Evolutionary conservation across 2,329 filamentous ascomycete genomes (phyloP).

Genomic region (Aspergillus floridensis): DNA sequence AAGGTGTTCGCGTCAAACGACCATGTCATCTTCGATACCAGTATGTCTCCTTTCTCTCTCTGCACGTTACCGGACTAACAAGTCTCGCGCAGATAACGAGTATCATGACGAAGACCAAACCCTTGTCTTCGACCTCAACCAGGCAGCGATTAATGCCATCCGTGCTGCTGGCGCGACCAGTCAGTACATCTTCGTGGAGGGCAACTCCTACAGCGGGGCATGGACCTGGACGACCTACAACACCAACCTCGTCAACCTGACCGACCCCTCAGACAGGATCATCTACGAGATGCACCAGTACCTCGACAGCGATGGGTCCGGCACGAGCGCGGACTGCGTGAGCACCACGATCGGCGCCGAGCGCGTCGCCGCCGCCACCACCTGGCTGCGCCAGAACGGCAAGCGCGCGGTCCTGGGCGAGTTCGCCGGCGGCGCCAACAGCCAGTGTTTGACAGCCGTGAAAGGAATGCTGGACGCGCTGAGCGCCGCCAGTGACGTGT

Average conservation of each 20-base stretch:
- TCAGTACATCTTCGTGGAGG: conserved; percentile 60
- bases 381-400: conserved; percentile 54
- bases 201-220: conserved; percentile 49
- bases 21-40: conserved; percentile 63
- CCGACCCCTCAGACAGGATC: conserved; percentile 53
- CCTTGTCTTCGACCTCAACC: conserved; percentile 60
- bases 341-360: conserved; percentile 54
- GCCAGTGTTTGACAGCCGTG: conserved; percentile 47
- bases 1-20: conserved; percentile 53
- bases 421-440: conserved; percentile 54
- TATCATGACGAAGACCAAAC: conserved; percentile 62
- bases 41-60: conserved; percentile 12
- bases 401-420: conserved; percentile 56
- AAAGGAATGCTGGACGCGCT: conserved; percentile 50
- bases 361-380: conserved; percentile 51
- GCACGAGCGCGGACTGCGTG: conserved; percentile 52
- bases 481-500: conserved; percentile 50
- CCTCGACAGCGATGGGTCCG: conserved; percentile 56
- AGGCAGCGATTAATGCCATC: conserved; percentile 62
- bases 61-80: neutral
- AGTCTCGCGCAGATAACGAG: conserved; percentile 54
- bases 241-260: conserved; percentile 47
- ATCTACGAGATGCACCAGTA: conserved; percentile 64
- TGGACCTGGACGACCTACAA: conserved; percentile 50
- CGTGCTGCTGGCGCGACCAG: conserved; percentile 56